phyloP scores from a whole-genome alignment of 352 stramenopile species.

The Pythium rishiriense region DNA sequence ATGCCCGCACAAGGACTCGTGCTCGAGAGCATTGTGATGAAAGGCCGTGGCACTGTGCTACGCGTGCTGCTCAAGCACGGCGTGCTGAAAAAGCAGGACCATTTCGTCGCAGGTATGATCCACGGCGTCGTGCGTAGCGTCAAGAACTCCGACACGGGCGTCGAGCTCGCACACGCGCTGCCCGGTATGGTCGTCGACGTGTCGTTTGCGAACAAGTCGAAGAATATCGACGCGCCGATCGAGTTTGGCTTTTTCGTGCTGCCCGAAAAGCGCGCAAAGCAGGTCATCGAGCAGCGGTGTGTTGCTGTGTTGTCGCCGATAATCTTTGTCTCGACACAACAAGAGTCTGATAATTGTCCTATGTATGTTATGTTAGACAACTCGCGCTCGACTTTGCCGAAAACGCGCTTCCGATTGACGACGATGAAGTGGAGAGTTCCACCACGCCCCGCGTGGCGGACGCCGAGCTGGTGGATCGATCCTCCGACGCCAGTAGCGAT shows the following conservation, averaged over 20 bases:
- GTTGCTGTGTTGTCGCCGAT: too few species aligned
- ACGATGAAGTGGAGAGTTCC: slow-evolving; percentile 14
- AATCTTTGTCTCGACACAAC: too few species aligned
- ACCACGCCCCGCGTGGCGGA: neutral
- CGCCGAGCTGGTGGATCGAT: slow-evolving; percentile 7
- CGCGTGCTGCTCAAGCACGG: slow-evolving; percentile 75
- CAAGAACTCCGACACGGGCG: slow-evolving; percentile 48
- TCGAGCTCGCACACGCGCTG: slow-evolving; percentile 48
- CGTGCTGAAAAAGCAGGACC: slow-evolving; percentile 58
- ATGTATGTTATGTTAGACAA: slow-evolving; percentile 40
- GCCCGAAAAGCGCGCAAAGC: slow-evolving; percentile 54
- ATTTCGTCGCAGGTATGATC: slow-evolving; percentile 88
- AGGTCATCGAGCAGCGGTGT: slow-evolving; percentile 76
- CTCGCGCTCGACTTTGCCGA: slow-evolving; percentile 73
- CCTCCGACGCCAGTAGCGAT: neutral
- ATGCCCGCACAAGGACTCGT: slow-evolving; percentile 60
- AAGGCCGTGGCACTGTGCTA: slow-evolving; percentile 67
- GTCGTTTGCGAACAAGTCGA: slow-evolving; percentile 79
- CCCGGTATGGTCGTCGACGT: slow-evolving; percentile 80
- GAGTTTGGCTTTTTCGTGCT: slow-evolving; percentile 81
- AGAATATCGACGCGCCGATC: slow-evolving; percentile 81
- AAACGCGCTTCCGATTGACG: slow-evolving; percentile 41
- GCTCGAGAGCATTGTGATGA: slow-evolving; percentile 69
- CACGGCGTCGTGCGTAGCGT: slow-evolving; percentile 72
- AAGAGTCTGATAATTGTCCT: neutral